These are phyloP conservation scores for Phytophthora nicotianae DNA, from an alignment of 352 stramenopile genomes.

Conservation along the genomic window DNA sequence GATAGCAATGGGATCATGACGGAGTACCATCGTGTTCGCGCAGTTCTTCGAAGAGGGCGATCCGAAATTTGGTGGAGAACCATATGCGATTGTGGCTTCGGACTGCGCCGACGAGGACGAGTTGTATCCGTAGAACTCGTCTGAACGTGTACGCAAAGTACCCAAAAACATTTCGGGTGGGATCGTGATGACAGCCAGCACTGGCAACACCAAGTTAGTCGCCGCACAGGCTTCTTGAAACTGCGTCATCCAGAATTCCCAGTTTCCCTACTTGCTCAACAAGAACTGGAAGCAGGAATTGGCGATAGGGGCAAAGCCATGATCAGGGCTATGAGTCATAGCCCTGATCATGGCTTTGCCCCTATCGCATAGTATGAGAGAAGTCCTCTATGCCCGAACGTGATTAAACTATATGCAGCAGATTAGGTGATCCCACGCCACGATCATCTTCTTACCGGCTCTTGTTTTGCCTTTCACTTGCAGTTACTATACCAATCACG, in stretches of 20 bases:
- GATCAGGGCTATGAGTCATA: not conserved
- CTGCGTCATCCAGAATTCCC: not conserved
- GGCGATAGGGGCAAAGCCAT: not conserved
- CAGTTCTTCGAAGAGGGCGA: slow-evolving; percentile 23
- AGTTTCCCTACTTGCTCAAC: not conserved
- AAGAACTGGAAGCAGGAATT: not conserved
- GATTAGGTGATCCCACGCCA: no score
- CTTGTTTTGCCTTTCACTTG: no score
- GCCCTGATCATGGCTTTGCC: no score
- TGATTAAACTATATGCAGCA: no score
- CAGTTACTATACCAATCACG: no score
- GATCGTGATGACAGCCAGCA: slow-evolving; percentile 27
- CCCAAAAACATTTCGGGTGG: slow-evolving; percentile 39
- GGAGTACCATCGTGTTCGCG: slow-evolving; percentile 31
- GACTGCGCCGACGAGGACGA: slow-evolving; percentile 40
- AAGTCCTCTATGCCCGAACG: no score
- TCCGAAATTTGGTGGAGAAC: slow-evolving; percentile 10
- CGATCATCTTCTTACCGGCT: no score
- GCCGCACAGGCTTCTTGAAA: not conserved
- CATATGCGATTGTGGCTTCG: not conserved
- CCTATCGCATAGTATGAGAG: no score
- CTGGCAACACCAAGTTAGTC: not conserved
- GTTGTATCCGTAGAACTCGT: slow-evolving; percentile 26
- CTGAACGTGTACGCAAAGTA: slow-evolving; percentile 36
- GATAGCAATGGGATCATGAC: slow-evolving; percentile 16